Base-by-base conservation (phyloP, 2,329 filamentous ascomycete genomes). In the Microdochium paspali region DNA sequence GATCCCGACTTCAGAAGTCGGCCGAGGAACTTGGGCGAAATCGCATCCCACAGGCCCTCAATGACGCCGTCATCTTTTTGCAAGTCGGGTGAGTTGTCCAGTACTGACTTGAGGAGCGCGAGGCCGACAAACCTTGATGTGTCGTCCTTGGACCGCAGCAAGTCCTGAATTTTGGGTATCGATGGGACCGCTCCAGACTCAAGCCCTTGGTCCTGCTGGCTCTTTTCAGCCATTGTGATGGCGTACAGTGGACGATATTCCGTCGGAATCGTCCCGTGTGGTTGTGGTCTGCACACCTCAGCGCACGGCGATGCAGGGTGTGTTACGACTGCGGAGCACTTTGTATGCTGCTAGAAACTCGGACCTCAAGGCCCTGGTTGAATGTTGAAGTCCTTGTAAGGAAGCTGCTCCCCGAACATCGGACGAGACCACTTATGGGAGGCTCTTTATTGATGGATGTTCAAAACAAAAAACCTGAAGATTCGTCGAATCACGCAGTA, bases 111-210 rank as follows among this genome's bases (percentile, higher is more conserved):
- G 45, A 86, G 70, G 21, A 86, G 69, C 1, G 81, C 79, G 21
- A 87, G 67, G 7, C 81, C 83, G 32, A 85, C 81, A 54, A 87
- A 85, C 56, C 79, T 74, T 20, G 80, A 78, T 1, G 83, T 86
- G 58, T 87, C 82, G 58, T 85, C 75, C 50, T 79, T 80, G 47
- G 76, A 64, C 47, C 68, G 67, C 28, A 87, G 70, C 2, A 85
- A 70, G 1, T 66, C 56, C 52, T 77, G 68, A 46, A 84, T 73
- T 55, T 76, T 76, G 45, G 72, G 63, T 46, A 79, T 26, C 0
- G 60, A 54, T 3, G 35, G 35, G 4, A 40, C 35, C 20, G 35
- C 35, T 5, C 23, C 35, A 20, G n/a, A n/a, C n/a, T n/a, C n/a
- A n/a, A n/a, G n/a, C n/a, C n/a, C n/a, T n/a, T n/a, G n/a, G n/a